phyloP scores from a whole-genome alignment of 2,329 filamentous ascomycete genomes.

The Microsporum audouinii region DNA sequence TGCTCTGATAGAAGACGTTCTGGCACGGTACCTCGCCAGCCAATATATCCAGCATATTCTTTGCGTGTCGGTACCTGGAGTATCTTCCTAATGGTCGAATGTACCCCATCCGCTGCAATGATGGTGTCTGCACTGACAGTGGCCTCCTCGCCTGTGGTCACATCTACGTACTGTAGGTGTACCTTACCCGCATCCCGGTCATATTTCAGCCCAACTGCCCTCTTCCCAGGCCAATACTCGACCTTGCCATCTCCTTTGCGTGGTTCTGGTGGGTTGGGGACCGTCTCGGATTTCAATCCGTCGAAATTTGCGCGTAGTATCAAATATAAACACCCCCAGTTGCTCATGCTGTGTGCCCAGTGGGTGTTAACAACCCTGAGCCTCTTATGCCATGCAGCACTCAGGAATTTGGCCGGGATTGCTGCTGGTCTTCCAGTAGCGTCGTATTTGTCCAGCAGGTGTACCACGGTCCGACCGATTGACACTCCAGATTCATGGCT shows the following conservation, averaged over 20 bases:
- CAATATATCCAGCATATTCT: not conserved
- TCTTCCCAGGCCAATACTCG: not conserved
- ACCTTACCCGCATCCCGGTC: not conserved
- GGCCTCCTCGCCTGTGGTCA: not conserved
- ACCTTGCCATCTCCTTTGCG: not conserved
- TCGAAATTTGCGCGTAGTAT: not conserved
- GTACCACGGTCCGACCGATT: not conserved
- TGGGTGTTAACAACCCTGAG: not conserved
- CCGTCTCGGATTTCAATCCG: not conserved
- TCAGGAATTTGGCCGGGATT: not conserved
- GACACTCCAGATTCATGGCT: not conserved
- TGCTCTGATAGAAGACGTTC: not conserved
- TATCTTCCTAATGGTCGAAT: not conserved
- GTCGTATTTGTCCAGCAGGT: not conserved
- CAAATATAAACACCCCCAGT: not conserved
- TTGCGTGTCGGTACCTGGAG: not conserved
- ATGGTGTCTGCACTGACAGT: not conserved
- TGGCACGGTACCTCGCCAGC: not conserved
- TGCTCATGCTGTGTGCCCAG: not conserved
- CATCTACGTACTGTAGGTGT: not conserved
- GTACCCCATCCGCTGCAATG: not conserved
- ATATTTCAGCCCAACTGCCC: not conserved
- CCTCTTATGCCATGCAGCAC: not conserved
- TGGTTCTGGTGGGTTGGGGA: not conserved
- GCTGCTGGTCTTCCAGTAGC: not conserved